phyloP scores from a whole-genome alignment of 108 stramenopile genomes.

The Discostella stelligeroides region DNA sequence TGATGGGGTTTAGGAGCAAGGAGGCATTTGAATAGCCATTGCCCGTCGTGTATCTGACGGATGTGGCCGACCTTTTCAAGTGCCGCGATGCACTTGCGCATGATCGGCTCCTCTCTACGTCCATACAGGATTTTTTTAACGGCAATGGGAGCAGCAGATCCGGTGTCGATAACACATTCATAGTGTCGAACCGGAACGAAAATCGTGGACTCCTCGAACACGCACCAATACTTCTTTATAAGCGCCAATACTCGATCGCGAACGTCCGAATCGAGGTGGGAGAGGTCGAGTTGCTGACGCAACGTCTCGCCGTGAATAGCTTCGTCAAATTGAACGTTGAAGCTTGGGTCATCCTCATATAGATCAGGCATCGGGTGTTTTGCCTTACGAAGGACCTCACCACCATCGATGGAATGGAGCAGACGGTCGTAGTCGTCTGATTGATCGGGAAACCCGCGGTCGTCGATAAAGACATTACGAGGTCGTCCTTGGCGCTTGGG shows the following conservation, averaged over 20 bases:
- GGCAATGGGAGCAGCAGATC: no score
- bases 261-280: not conserved
- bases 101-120: no score
- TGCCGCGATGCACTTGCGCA: no score
- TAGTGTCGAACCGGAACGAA: no score
- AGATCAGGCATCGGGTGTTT: no score
- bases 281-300: not conserved
- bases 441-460: slow-evolving; percentile 20
- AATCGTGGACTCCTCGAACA: no score
- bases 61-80: no score
- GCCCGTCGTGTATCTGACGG: not conserved
- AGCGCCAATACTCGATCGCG: not conserved
- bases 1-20: no score
- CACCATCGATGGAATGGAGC: not conserved
- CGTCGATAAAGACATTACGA: slow-evolving; percentile 15
- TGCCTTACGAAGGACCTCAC: not conserved
- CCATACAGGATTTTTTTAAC: no score
- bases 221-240: slow-evolving; percentile 18
- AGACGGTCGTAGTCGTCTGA: not conserved
- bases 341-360: no score
- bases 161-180: no score
- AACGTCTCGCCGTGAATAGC: slow-evolving; percentile 1
- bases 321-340: slow-evolving; percentile 4
- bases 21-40: not conserved
- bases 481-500: not conserved